phyloP scores from a whole-genome alignment of 116 monocot genomes.

The Dioscorea cayenensis region DNA sequence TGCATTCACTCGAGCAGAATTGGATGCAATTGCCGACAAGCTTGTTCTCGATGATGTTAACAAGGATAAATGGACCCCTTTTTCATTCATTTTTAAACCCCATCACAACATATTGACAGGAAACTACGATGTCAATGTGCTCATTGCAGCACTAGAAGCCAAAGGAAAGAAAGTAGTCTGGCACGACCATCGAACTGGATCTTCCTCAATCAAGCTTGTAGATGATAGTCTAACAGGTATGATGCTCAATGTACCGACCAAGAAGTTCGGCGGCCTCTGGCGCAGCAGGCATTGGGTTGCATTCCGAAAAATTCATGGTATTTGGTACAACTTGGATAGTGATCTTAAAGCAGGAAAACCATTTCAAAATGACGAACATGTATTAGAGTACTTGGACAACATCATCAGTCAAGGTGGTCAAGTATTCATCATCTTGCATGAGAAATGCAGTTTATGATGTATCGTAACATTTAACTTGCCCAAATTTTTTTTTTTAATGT shows the following conservation, averaged over 20 bases:
- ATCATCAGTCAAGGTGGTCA: conserved; percentile 49
- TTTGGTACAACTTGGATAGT: conserved; percentile 91
- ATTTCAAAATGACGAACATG: conserved; percentile 32
- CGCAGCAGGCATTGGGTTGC: conserved; percentile 76
- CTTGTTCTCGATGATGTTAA: conserved; percentile 45
- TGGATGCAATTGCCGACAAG: conserved; percentile 65
- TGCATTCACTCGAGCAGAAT: conserved; percentile 56
- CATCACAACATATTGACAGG: conserved; percentile 78
- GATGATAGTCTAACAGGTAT: conserved; percentile 48
- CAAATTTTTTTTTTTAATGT: no score
- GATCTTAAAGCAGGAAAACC: conserved; percentile 47
- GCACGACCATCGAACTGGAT: conserved; percentile 72
- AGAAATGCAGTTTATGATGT: no score
- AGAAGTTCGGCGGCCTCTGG: conserved; percentile 66
- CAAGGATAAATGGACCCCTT: conserved; percentile 48
- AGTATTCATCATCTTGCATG: conserved; percentile 36
- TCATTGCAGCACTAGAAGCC: conserved; percentile 65
- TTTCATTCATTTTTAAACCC: conserved; percentile 65
- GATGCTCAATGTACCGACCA: conserved; percentile 61
- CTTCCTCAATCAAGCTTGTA: conserved; percentile 47
- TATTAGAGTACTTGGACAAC: conserved; percentile 41
- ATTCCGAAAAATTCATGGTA: conserved; percentile 40
- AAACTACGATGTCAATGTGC: conserved; percentile 96
- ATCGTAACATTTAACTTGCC: no score
- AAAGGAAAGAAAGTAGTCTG: conserved; percentile 59